Evolutionary conservation across 441 rosid genomes (phyloP), one percentile per base, ranked within the genome.

Genomic region (Adansonia rubrostipa): DNA sequence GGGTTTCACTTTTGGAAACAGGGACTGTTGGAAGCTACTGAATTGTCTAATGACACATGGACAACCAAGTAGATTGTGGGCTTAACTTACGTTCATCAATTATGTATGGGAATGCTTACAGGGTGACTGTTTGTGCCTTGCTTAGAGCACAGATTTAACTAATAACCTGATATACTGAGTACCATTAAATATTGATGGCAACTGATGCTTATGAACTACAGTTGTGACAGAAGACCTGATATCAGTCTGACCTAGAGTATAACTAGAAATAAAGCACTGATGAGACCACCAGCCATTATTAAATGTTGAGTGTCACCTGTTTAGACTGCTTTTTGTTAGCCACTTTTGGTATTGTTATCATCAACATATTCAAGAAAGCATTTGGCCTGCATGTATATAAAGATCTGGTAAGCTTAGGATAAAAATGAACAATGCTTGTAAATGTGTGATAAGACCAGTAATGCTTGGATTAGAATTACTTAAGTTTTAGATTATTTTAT

Each of bases 311-410:
- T 63, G 67, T 63, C 44, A 13, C 45, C 44, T 63, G 67, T 28
- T 63, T 14, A 63, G 19, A 20, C 73, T 20, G 61, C 24, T 51
- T 71, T 51, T 71, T 51, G 33, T 28, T 33, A 15, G 44, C 6
- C 60, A 53, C 53, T 66, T 42, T 42, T 1, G 15, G 40, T 42
- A 10, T 6, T 56, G 36, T 57, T 56, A 36, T 73, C 11, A 40
- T 57, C 76, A 73, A 19, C 28, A 56, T 40, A 51, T 9, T 40
- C 33, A 73, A 36, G 51, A 73, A 73, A 71, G 24, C 22, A 28
- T 28, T 50, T 45, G 61, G 22, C 63, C 15, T 15, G 24, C 0
- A 4, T 15, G 4, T 11, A 57, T 10, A 57, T 71, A 71, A 71
- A 28, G 11, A 36, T 73, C 36, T 42, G 5, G 63, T 36, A 17